Percentiles rank a stretch among this genome's conserved stretches.
These are phyloP conservation scores for Globisporangium rhizosaccharum DNA, from an alignment of 352 stramenopile genomes.

Conservation along the genomic window DNA sequence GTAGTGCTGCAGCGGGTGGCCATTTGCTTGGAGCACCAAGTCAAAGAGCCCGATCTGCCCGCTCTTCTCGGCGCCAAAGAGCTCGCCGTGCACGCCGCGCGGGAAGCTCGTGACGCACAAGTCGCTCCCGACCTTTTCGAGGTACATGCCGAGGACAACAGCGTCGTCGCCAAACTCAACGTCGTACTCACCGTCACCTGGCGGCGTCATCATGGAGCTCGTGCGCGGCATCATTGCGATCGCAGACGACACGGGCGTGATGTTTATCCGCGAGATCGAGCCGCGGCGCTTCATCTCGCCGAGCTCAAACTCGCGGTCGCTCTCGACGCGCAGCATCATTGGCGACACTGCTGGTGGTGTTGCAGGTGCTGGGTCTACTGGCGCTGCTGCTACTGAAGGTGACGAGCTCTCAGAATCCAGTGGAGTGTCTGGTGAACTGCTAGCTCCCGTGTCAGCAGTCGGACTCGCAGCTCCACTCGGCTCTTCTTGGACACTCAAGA, in stretches of 20 bases:
- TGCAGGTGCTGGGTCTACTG: not conserved
- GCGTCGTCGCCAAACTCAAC: slow-evolving; percentile 65
- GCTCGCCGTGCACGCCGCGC: slow-evolving; percentile 46
- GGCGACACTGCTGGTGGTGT: not conserved
- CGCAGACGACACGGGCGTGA: slow-evolving; percentile 62
- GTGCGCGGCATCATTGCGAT: slow-evolving; percentile 80
- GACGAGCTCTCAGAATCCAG: not conserved
- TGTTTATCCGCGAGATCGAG: slow-evolving; percentile 60
- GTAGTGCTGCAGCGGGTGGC: slow-evolving; percentile 78
- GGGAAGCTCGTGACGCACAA: slow-evolving; percentile 79
- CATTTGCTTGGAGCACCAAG: slow-evolving; percentile 68
- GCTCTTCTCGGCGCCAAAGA: slow-evolving; percentile 75
- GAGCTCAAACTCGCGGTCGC: slow-evolving; percentile 48
- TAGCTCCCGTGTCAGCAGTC: not conserved
- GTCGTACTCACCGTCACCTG: slow-evolving; percentile 63
- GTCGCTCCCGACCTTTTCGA: slow-evolving; percentile 70
- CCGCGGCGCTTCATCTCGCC: slow-evolving; percentile 40
- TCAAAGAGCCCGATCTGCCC: slow-evolving; percentile 72
- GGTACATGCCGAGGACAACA: slow-evolving; percentile 73
- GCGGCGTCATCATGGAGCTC: slow-evolving; percentile 59
- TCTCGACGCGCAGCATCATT: slow-evolving; percentile 41
- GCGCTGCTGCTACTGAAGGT: not conserved
- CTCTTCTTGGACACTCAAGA: slow-evolving; percentile 36
- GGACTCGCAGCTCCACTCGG: not conserved
- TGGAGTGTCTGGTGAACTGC: not conserved